A percentile compares a stretch with the other conserved stretches of the same genome.
Evolutionary conservation across 225 moss, liverwort and hornwort genomes (phyloP).

Genomic region (Thuidium tamariscinum): DNA sequence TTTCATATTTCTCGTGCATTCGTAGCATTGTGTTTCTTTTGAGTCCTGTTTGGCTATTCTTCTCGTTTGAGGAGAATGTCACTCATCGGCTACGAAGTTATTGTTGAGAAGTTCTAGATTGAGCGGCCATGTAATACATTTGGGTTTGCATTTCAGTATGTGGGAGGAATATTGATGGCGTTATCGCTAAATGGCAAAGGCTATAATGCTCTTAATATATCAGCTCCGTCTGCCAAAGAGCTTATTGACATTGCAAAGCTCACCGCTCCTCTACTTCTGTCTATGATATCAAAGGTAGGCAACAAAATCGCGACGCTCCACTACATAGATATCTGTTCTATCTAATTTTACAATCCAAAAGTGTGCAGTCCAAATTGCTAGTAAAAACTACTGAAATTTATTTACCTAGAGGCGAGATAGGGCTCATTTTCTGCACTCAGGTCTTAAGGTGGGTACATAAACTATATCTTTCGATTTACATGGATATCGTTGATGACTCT

Average conservation of each 20-base stretch:
- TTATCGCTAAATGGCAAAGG: slow-evolving; percentile 57
- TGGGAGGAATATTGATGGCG: slow-evolving; percentile 70
- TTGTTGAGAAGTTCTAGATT: background rate
- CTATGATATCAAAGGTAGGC: slow-evolving; percentile 87
- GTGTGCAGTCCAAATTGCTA: background rate
- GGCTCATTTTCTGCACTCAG: background rate
- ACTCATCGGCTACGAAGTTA: background rate
- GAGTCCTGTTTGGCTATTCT: background rate
- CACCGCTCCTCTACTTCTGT: slow-evolving; percentile 73
- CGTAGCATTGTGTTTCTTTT: background rate
- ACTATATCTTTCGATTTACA: background rate
- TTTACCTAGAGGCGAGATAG: background rate
- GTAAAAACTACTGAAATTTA: background rate
- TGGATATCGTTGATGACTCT: background rate
- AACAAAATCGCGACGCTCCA: background rate
- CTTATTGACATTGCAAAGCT: slow-evolving; percentile 57
- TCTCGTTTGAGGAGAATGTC: background rate
- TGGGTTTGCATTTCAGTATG: slow-evolving; percentile 40
- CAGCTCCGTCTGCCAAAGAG: slow-evolving; percentile 47
- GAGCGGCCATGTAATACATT: background rate
- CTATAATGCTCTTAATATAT: slow-evolving; percentile 60
- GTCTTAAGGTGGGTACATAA: background rate
- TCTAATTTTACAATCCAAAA: background rate
- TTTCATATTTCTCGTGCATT: background rate
- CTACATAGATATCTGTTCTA: background rate